Base-by-base conservation (phyloP, 352 stramenopile genomes). In the Globisporangium iwayamae region DNA sequence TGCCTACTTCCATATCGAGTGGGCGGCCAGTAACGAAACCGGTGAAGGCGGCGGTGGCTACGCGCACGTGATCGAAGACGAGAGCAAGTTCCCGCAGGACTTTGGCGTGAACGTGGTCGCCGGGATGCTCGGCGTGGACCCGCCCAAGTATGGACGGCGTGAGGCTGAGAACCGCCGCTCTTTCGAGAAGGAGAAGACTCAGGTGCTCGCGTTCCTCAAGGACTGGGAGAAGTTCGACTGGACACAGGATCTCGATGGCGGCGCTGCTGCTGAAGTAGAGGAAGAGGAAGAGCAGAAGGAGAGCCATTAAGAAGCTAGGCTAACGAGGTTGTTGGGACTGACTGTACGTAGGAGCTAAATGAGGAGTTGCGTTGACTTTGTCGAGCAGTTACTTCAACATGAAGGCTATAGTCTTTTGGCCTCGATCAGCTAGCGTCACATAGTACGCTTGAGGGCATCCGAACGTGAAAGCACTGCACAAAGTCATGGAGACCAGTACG, bases 1-100 rank as follows among this genome's bases (percentile, higher is more conserved):
- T 62, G 69, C 85, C 30, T 95, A 94, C 53, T 95, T 93, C 62
- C 82, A 95, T 65, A 90, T 95, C 46, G 83, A 91, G 66, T 95
- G 87, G 87, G 45, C 47, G 0, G 28, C 22, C 0, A 45, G 22
- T 4, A 75, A 59, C 25, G 46, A 32, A 20, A 22, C 52, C 4
- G 43, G 30, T 20, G 32, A 20, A 25, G 69, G 68, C n/a, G 79
- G 87, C 16, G 83, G 91, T 28, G 76, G 71, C 85, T 85, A 95
- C 61, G 93, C 86, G 45, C 83, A 77, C 36, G 83, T 95, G 47
- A 93, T 95, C 28, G 83, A 93, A 63, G 83, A 95, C 59, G 81
- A 89, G 52, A 60, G 70, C 32, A 78, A 86, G 62, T 95, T 95
- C 45, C 84, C 84, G 2, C 70, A 69, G 13, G 81, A 93, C 46